These are phyloP conservation scores for Chenopodium suecicum DNA, from an alignment of 148 eudicot species.

Conservation along the genomic window DNA sequence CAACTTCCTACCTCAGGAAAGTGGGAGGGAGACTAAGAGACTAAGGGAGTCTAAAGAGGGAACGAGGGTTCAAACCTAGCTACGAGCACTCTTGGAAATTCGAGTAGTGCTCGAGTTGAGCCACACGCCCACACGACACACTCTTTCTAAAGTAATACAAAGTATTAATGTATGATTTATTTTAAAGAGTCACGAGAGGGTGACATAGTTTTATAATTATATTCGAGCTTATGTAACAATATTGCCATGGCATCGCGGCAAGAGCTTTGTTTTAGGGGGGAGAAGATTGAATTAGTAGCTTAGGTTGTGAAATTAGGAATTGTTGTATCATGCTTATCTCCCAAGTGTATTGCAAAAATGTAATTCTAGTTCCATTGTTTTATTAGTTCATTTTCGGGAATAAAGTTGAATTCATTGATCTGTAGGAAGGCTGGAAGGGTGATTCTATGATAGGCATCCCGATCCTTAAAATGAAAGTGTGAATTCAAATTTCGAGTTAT, in stretches of 20 bases:
- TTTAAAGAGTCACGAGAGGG: constrained; percentile 56
- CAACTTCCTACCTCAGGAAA: neutral
- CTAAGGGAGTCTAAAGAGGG: neutral
- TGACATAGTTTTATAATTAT: constrained; percentile 34
- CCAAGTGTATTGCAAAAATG: constrained; percentile 8
- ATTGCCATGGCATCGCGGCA: constrained; percentile 3
- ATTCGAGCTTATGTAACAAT: constrained; percentile 1
- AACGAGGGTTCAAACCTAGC: neutral
- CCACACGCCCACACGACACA: neutral
- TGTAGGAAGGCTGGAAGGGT: no score
- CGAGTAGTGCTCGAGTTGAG: neutral
- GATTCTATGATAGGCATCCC: no score
- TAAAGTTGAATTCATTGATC: constrained; percentile 7
- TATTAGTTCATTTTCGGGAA: neutral
- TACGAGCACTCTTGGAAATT: neutral
- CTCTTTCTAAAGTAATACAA: neutral
- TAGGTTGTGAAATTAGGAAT: constrained; percentile 24
- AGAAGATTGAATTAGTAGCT: neutral
- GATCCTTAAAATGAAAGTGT: no score
- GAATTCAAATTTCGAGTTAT: no score
- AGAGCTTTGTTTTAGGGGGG: neutral
- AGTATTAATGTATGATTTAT: neutral
- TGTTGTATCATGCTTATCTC: constrained; percentile 14
- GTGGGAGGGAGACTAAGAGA: neutral
- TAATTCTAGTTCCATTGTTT: neutral